A percentile compares a stretch with the other conserved stretches of the same genome.
phyloP scores from a whole-genome alignment of 805 yeast genomes.

The Ogataea naganishii region DNA sequence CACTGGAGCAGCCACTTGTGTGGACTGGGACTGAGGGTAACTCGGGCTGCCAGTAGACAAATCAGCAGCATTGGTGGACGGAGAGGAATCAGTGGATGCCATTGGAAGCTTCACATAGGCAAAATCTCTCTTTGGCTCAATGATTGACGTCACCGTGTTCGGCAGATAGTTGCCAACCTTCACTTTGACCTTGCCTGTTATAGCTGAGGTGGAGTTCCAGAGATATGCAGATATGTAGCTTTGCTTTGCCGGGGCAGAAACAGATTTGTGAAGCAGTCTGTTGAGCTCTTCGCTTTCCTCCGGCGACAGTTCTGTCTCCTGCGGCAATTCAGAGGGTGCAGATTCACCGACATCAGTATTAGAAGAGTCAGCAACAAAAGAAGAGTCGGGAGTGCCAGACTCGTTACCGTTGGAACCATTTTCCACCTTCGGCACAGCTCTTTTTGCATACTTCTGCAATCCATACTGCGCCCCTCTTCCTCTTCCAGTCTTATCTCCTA shows the following conservation, averaged over 20 bases:
- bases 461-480: conserved; percentile 18
- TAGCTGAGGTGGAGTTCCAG: conserved; percentile 10
- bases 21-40: not conserved
- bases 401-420: too few relatives aligned
- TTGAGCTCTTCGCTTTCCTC: conserved; percentile 20
- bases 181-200: conserved; percentile 7
- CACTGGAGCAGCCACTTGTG: conserved; percentile 7
- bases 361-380: conserved; percentile 8
- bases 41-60: conserved; percentile 9
- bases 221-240: conserved; percentile 15
- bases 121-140: conserved; percentile 88
- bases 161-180: conserved; percentile 46
- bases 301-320: conserved; percentile 15
- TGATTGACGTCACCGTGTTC: conserved; percentile 64
- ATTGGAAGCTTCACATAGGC: conserved; percentile 72
- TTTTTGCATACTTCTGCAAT: not conserved
- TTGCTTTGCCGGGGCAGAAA: conserved; percentile 5
- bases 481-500: conserved; percentile 50
- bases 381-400: conserved; percentile 14
- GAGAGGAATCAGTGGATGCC: conserved; percentile 15
- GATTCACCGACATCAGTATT: conserved; percentile 16
- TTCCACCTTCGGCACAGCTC: too few relatives aligned
- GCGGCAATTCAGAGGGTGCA: too few relatives aligned
- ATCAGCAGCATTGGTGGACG: conserved; percentile 21
- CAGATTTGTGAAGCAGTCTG: conserved; percentile 16